Base-by-base conservation (phyloP, 257 asterid genomes). In the Jasminum sambac region DNA sequence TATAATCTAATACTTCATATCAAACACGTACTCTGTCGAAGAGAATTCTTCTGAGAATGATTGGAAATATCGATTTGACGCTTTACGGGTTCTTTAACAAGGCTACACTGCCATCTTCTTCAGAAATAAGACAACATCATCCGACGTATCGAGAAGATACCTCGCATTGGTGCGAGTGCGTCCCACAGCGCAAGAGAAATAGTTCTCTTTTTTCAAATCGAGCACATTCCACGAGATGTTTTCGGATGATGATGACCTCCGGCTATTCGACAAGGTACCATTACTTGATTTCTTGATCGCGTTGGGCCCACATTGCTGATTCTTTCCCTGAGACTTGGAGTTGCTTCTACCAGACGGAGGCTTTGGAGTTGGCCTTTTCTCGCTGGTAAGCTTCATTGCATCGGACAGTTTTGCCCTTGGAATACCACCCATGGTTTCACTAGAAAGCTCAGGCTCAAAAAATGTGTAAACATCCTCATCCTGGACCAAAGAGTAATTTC, bases 371-470 rank as follows among this genome's bases (percentile, higher is more conserved):
- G 79, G 19, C 64, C 88, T 74, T 74, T 89, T 80, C 37, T 87
- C 94, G 23, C 26, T 74, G 0, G 83, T 61, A 38, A 66, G 77
- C 74, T 77, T 86, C 25, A 66, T 63, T 48, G 85, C 81, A 57
- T 87, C 92, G 21, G 46, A 75, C 21, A 64, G 70, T 81, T 84
- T 91, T 70, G 73, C 39, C 78, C 93, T 88, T 12, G 81, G 80
- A n/a, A 80, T 59, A 59, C 86, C 78, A 59, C 86, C 78, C 61
- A 81, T 67, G 21, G 81, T 68, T 30, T 82, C 93, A 1, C 79
- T 64, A 38, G 96, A 98, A 43, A 89, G 96, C 59, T 95, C 98
- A 3, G 99, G 99, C 77, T 95, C 99, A 43, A 95, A 95, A 82
- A 91, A 91, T 61, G 92, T 77, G 76, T 84, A 95, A 36, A 95